These are phyloP conservation scores for Aureobasidium sp. DNA, from an alignment of 2,329 filamentous ascomycete species.

Conservation along the genomic window DNA sequence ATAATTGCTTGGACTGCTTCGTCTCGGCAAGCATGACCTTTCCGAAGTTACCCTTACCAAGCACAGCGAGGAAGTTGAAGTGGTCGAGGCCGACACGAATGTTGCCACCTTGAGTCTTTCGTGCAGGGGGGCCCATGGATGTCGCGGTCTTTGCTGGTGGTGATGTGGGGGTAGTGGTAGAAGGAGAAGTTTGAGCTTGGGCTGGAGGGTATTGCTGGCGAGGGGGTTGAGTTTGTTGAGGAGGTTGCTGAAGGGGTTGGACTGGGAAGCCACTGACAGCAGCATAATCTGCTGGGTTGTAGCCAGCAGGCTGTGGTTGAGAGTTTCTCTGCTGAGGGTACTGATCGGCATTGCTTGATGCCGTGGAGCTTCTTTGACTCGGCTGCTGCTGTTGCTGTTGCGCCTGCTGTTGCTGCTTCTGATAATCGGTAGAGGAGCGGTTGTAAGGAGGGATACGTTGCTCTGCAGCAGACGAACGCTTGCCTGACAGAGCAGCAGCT, in stretches of 20 bases:
- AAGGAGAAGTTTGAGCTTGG: conserved; percentile 36
- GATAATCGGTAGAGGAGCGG: conserved; percentile 39
- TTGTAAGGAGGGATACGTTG: conserved; percentile 33
- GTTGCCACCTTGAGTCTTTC: conserved; percentile 62
- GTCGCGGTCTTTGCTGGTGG: conserved; percentile 16
- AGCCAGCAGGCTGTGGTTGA: conserved; percentile 46
- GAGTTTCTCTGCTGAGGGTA: conserved; percentile 14
- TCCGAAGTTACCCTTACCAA: conserved; percentile 98
- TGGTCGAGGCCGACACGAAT: conserved; percentile 90
- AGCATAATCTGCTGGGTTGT: conserved; percentile 73
- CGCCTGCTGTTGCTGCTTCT: conserved; percentile 20
- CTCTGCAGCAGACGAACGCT: conserved; percentile 38
- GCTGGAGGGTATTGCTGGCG: conserved; percentile 43
- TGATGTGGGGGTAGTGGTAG: conserved; percentile 33
- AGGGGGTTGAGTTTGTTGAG: conserved; percentile 36
- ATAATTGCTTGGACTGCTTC: conserved; percentile 83
- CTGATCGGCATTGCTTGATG: conserved; percentile 22
- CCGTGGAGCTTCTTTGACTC: conserved; percentile 14
- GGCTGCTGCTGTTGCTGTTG: conserved; percentile 14
- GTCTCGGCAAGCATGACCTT: conserved; percentile 99
- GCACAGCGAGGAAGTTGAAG: conserved; percentile 97
- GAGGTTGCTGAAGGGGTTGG: conserved; percentile 36
- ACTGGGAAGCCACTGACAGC: conserved; percentile 33
- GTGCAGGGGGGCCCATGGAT: conserved; percentile 59
- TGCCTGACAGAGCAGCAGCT: conserved; percentile 31